Percentiles rank a stretch among this genome's conserved stretches.
These are phyloP conservation scores for Tetrapisispora phaffii DNA, from an alignment of 805 yeast genomes.

Conservation along the genomic window DNA sequence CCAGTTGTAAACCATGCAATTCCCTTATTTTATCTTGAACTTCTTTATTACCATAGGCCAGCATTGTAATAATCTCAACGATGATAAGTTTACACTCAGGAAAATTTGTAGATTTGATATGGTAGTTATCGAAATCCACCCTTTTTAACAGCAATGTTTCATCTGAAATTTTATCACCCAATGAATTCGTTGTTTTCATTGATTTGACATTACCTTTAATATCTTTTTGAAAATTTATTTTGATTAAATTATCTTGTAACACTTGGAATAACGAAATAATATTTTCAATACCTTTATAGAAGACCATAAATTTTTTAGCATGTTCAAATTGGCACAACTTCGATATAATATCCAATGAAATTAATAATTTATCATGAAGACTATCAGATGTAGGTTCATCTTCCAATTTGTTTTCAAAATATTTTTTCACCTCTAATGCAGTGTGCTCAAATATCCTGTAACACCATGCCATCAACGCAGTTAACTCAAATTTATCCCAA, in stretches of 20 bases:
- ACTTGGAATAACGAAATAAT: slow-evolving; percentile 25
- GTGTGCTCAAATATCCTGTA: slow-evolving; percentile 25
- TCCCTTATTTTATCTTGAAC: slow-evolving; percentile 63
- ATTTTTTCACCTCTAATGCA: slow-evolving; percentile 13
- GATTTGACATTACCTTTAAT: slow-evolving; percentile 14
- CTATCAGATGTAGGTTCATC: slow-evolving; percentile 10
- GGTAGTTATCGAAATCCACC: slow-evolving; percentile 14
- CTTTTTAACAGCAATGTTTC: slow-evolving; percentile 16
- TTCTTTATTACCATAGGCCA: slow-evolving; percentile 41
- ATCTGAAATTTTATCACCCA: slow-evolving; percentile 27
- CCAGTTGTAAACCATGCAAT: slow-evolving; percentile 56
- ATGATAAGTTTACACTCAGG: slow-evolving; percentile 60
- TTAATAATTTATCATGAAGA: slow-evolving; percentile 24
- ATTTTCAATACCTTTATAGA: slow-evolving; percentile 31
- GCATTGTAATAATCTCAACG: slow-evolving; percentile 53
- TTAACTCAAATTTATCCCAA: slow-evolving; percentile 33
- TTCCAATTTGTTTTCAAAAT: slow-evolving; percentile 17
- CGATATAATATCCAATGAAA: slow-evolving; percentile 29
- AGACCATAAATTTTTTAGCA: slow-evolving; percentile 29
- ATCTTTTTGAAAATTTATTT: slow-evolving; percentile 22
- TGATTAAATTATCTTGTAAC: slow-evolving; percentile 29
- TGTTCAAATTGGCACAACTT: slow-evolving; percentile 28
- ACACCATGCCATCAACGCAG: slow-evolving; percentile 33
- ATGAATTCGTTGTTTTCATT: slow-evolving; percentile 15
- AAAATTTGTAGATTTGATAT: slow-evolving; percentile 32